Evolutionary conservation across 306 rosid species (phyloP), one percentile per base, ranked within the genome.

Genomic region (Myrica gale): DNA sequence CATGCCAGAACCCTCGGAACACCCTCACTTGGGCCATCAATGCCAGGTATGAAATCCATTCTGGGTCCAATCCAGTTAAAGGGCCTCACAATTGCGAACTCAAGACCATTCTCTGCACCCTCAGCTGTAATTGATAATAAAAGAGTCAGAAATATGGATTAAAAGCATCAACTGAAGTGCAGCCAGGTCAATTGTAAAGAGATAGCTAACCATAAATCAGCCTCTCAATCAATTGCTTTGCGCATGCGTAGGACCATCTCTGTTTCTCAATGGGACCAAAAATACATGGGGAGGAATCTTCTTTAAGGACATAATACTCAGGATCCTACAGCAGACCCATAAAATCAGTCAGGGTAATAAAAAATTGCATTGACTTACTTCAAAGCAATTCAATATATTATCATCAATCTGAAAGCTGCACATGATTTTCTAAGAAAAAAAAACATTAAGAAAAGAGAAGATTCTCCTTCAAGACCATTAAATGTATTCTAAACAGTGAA

Each of bases 11-110:
- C 98, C 66, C 97, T 83, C 1, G 98, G 98, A 84, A 93, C 98
- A 71, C 98, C 98, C 86, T 93, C 98, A 83, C 92, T 89, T 61
- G 98, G 98, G 48, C 98, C 98, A 32, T 93, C 97, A 69, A 93
- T 76, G n/a, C 98, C 98, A 13, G 98, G 98, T 74, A 93, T 93
- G 87, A 93, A 91, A 84, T 93, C 98, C 98, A 93, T 93, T 68
- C 97, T 63, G 68, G 98, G 97, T 61, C 98, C 98, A 57, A 93
- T 93, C 98, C 98, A 93, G 83, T 93, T 93, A 41, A 93, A 93
- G 54, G 98, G 97, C 57, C 98, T 83, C 62, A 93, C 98, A 69
- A 93, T 91, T n/a, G 98, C 87, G 78, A 93, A 91, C 73, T 89
- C 96, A 11, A 91, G 69, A 73, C 92, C 97, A 82, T 93, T 93